Conservation (phyloP, 1,284 basidiomycete species). For the Tylopilus orsonianus region DNA sequence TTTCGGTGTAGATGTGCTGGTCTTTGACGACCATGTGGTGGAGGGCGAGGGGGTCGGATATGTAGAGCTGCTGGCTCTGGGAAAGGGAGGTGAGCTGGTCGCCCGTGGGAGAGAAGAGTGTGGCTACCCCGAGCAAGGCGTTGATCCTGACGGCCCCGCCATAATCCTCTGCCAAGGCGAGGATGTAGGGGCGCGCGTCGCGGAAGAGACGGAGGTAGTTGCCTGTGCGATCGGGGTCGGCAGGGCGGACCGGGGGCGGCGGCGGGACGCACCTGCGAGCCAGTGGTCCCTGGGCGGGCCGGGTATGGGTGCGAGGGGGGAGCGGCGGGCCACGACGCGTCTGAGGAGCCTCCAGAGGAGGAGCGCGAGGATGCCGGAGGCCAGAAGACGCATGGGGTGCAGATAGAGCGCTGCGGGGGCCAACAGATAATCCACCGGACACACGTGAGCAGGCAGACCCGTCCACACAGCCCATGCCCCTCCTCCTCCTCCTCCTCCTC, state of each 20-base stretch:
- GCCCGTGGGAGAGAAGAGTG: neutral
- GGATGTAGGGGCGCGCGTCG: constrained; percentile 48
- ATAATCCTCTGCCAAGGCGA: constrained; percentile 42
- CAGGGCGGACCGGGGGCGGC: no score
- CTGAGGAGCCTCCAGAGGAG: constrained; percentile 18
- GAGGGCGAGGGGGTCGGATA: constrained; percentile 49
- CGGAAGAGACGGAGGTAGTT: constrained; percentile 50
- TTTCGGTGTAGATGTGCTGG: constrained; percentile 51
- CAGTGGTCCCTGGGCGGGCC: constrained; percentile 34
- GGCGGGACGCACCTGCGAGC: constrained; percentile 38
- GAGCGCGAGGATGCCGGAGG: constrained; percentile 6
- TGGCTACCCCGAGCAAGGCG: constrained; percentile 50
- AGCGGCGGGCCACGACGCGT: constrained; percentile 9
- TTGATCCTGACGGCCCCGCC: constrained; percentile 50
- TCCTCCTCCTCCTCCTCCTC: neutral
- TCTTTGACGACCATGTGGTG: constrained; percentile 48
- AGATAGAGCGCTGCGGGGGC: neutral
- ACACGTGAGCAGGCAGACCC: no score
- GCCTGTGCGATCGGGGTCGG: constrained; percentile 31
- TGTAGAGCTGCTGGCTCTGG: constrained; percentile 43
- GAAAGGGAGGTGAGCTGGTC: constrained; percentile 11
- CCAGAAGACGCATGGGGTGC: neutral
- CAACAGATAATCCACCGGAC: no score
- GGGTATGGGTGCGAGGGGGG: constrained; percentile 18
- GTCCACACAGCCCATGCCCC: neutral